Evolutionary conservation across 2,329 filamentous ascomycete species (phyloP).

Genomic region (Microdochium nivale): DNA sequence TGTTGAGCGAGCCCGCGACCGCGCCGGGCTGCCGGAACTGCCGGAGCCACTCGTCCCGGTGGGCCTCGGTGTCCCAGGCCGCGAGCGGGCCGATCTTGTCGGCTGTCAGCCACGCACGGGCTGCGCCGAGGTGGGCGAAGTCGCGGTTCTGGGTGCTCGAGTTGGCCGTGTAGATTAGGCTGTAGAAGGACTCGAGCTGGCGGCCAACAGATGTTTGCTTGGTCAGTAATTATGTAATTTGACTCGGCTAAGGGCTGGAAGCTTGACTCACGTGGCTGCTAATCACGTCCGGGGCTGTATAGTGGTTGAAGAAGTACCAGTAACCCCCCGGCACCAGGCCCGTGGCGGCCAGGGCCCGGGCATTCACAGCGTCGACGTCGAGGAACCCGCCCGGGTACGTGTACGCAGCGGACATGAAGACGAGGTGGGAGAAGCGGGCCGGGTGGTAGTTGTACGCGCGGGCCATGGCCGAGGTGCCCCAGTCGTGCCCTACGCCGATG

Average conservation of each 20-base stretch:
- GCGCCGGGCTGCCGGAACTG: background rate
- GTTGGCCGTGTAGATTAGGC: background rate
- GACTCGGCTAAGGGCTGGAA: no score
- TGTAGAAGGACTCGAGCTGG: background rate
- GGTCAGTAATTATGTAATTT: background rate
- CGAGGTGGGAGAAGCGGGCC: background rate
- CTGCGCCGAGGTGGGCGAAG: background rate
- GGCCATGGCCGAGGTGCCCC: background rate
- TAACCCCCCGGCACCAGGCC: background rate
- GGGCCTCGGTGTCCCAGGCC: background rate
- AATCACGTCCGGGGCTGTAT: background rate
- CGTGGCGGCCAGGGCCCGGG: background rate
- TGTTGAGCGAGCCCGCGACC: background rate
- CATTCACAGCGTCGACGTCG: background rate
- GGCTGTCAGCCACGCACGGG: background rate
- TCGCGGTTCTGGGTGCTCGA: background rate
- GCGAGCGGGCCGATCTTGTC: background rate
- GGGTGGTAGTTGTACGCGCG: background rate
- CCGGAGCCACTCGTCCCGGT: background rate
- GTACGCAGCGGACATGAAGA: background rate
- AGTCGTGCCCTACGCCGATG: conserved; percentile 23
- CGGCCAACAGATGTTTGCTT: no score
- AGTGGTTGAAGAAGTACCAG: background rate
- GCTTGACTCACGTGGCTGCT: background rate
- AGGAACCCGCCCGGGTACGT: background rate